Percentiles rank a stretch among this genome's conserved stretches.
These are phyloP conservation scores for Rhododendron henanense DNA, from an alignment of 148 eudicot genomes.

Conservation along the genomic window DNA sequence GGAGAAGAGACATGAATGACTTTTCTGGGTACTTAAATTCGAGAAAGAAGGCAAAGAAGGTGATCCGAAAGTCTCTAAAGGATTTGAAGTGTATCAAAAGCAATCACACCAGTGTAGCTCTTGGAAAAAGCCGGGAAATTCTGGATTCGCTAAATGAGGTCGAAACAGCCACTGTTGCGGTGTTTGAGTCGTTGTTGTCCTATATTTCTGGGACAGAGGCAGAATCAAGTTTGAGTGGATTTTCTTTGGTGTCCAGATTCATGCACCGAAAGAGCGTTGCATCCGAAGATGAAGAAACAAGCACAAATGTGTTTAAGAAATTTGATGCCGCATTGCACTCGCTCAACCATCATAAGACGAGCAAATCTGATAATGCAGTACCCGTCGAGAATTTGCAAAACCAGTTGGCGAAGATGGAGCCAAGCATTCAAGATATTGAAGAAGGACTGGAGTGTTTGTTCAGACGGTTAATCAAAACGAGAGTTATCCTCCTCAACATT, in stretches of 20 bases:
- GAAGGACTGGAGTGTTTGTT: conserved; percentile 38
- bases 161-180: conserved; percentile 15
- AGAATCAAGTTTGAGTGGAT: background rate
- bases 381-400: conserved; percentile 15
- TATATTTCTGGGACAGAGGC: conserved; percentile 11
- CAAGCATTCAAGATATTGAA: conserved; percentile 34
- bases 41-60: conserved; percentile 32
- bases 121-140: background rate
- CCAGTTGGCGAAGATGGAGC: conserved; percentile 22
- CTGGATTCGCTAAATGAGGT: conserved; percentile 10
- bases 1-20: conserved; percentile 29
- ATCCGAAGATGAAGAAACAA: conserved; percentile 4
- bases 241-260: conserved; percentile 1
- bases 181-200: conserved; percentile 19
- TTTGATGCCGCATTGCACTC: conserved; percentile 27
- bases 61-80: conserved; percentile 30
- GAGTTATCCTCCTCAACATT: conserved; percentile 48
- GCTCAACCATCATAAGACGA: conserved; percentile 17
- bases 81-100: conserved; percentile 19
- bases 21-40: conserved; percentile 19
- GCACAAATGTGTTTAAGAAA: conserved; percentile 19
- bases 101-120: background rate
- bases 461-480: conserved; percentile 39
- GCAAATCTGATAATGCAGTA: background rate
- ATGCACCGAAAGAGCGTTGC: background rate